These are phyloP conservation scores for Neurospora sp. DNA, from an alignment of 495 filamentous ascomycete genomes.

Conservation along the genomic window DNA sequence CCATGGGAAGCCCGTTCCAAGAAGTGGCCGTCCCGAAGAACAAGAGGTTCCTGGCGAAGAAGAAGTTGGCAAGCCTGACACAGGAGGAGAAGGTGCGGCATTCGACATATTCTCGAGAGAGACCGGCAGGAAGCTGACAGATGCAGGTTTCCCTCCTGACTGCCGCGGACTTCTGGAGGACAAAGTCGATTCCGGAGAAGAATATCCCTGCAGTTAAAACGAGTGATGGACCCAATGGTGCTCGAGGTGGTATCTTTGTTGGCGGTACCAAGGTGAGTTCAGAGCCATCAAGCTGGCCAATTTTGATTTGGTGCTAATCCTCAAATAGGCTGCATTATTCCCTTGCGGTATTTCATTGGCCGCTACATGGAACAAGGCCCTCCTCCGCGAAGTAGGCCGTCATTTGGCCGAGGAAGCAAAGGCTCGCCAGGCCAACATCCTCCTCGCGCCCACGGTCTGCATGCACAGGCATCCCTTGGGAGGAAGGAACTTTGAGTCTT, in stretches of 20 bases:
- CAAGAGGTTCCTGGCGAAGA: slow-evolving; percentile 27
- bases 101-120: neutral
- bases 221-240: slow-evolving; percentile 72
- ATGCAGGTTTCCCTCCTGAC: slow-evolving; percentile 47
- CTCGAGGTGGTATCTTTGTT: slow-evolving; percentile 60
- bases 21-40: slow-evolving; percentile 18
- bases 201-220: slow-evolving; percentile 63
- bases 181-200: slow-evolving; percentile 54
- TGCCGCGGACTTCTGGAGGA: slow-evolving; percentile 73
- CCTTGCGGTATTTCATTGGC: slow-evolving; percentile 70
- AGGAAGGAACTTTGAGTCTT: slow-evolving; percentile 79
- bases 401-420: slow-evolving; percentile 63
- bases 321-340: slow-evolving; percentile 54
- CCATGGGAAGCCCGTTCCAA: slow-evolving; percentile 35
- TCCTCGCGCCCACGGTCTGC: slow-evolving; percentile 75
- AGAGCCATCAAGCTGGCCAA: slow-evolving; percentile 20
- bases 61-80: slow-evolving; percentile 36
- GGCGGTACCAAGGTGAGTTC: slow-evolving; percentile 48
- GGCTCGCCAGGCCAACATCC: slow-evolving; percentile 61
- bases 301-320: slow-evolving; percentile 29
- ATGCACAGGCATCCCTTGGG: slow-evolving; percentile 75
- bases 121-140: slow-evolving; percentile 14
- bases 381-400: slow-evolving; percentile 58
- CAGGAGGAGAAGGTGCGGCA: slow-evolving; percentile 43
- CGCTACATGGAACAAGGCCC: slow-evolving; percentile 64